A percentile compares a stretch with the other conserved stretches of the same genome.
Evolutionary conservation across 2,329 filamentous ascomycete species (phyloP).

Genomic region (Dactylonectria macrodidyma): DNA sequence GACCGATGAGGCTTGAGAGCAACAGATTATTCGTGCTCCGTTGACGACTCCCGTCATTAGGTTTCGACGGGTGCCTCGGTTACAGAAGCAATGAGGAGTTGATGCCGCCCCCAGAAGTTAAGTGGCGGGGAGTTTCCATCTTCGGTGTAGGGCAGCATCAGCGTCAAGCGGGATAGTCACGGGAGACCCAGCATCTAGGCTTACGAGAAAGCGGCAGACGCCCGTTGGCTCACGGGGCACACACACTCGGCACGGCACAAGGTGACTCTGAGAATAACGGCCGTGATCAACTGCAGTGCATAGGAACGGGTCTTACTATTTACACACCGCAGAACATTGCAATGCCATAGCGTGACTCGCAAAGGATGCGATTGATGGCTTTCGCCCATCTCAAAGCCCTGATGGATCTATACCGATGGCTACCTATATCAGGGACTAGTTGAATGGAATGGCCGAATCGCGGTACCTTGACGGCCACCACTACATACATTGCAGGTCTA

Average conservation of each 20-base stretch:
- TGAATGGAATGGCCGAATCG: neutral
- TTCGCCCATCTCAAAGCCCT: neutral
- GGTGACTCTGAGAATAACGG: neutral
- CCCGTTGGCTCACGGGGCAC: neutral
- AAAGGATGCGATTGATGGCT: neutral
- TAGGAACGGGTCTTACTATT: too few relatives aligned
- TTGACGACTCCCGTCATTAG: too few relatives aligned
- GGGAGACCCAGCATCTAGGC: neutral
- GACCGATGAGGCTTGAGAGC: neutral
- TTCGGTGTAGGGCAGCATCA: neutral
- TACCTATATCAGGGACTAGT: conserved; percentile 12
- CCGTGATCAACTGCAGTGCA: conserved; percentile 5
- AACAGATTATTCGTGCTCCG: neutral
- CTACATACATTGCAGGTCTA: conserved; percentile 26
- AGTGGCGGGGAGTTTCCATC: conserved; percentile 15
- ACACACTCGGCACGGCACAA: neutral
- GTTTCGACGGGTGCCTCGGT: conserved; percentile 1
- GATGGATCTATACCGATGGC: neutral
- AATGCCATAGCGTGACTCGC: too few relatives aligned
- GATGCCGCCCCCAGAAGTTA: neutral
- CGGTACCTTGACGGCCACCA: conserved; percentile 42
- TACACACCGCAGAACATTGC: neutral
- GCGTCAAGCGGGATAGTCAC: conserved; percentile 22
- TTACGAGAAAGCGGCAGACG: neutral
- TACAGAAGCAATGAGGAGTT: neutral